phyloP scores from a whole-genome alignment of 495 filamentous ascomycete genomes.

The Cercophora sp. region DNA sequence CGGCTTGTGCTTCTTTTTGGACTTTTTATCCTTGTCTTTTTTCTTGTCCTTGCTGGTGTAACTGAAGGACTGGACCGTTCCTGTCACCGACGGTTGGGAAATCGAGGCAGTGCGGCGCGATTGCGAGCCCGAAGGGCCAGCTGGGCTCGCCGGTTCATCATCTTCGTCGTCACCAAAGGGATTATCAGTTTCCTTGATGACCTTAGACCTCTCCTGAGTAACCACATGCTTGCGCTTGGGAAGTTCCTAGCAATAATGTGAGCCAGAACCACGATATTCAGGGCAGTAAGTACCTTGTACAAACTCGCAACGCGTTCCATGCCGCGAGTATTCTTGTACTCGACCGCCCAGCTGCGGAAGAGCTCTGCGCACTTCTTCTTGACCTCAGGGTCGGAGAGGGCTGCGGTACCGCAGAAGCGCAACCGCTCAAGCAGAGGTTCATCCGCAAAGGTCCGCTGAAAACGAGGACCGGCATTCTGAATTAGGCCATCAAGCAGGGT shows the following conservation, averaged over 20 bases:
- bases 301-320: conserved; percentile 74
- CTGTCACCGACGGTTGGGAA: conserved; percentile 17
- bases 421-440: conserved; percentile 92
- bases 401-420: conserved; percentile 78
- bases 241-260: conserved; percentile 41
- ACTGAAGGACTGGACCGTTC: conserved; percentile 32
- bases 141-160: conserved; percentile 26
- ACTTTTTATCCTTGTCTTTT: conserved; percentile 47
- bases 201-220: conserved; percentile 72
- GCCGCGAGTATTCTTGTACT: conserved; percentile 77
- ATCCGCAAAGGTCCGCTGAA: conserved; percentile 83
- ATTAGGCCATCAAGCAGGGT: conserved; percentile 90
- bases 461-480: conserved; percentile 86
- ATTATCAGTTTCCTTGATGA: conserved; percentile 70
- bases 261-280: background rate
- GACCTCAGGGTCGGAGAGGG: conserved; percentile 79
- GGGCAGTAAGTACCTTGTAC: conserved; percentile 54
- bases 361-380: conserved; percentile 79
- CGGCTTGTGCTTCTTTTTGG: conserved; percentile 51
- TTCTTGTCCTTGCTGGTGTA: conserved; percentile 41
- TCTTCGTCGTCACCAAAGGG: conserved; percentile 62
- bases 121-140: conserved; percentile 5
- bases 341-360: conserved; percentile 81
- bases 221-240: conserved; percentile 52
- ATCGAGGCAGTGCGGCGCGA: conserved; percentile 26